These are phyloP conservation scores for Pythium folliculosum DNA, from an alignment of 352 stramenopile genomes.

Conservation along the genomic window DNA sequence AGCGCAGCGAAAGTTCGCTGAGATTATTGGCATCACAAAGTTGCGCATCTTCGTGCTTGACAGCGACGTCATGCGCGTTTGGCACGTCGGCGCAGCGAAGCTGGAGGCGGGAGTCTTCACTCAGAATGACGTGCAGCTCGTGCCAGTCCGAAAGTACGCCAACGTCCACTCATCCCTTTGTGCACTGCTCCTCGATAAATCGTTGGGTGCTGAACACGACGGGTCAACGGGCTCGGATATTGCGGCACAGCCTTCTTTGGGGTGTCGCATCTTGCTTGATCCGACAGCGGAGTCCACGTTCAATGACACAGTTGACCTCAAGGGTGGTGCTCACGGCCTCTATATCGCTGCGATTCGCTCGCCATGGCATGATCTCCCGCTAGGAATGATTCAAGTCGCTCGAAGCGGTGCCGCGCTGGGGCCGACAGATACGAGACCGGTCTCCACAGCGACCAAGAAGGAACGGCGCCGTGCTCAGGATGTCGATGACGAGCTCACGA, in stretches of 20 bases:
- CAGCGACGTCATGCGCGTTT: slow-evolving; percentile 46
- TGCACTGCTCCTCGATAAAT: slow-evolving; percentile 32
- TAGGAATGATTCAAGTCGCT: slow-evolving; percentile 72
- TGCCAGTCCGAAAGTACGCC: slow-evolving; percentile 61
- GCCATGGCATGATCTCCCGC: slow-evolving; percentile 43
- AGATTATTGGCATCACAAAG: slow-evolving; percentile 67
- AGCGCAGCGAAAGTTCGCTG: slow-evolving; percentile 53
- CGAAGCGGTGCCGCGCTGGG: slow-evolving; percentile 25
- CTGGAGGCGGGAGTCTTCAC: slow-evolving; percentile 21
- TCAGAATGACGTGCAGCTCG: slow-evolving; percentile 21
- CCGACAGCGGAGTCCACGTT: slow-evolving; percentile 53
- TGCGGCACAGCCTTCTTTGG: background rate
- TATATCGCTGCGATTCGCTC: slow-evolving; percentile 64
- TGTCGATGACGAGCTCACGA: slow-evolving; percentile 51
- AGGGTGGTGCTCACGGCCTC: slow-evolving; percentile 51
- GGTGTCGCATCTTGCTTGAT: slow-evolving; percentile 40
- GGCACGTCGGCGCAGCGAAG: slow-evolving; percentile 46
- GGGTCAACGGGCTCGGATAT: background rate
- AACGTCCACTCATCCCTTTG: slow-evolving; percentile 66
- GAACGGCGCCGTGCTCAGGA: slow-evolving; percentile 46
- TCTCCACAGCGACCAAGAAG: slow-evolving; percentile 29
- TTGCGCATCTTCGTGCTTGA: slow-evolving; percentile 69
- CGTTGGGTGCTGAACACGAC: background rate
- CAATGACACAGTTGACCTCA: slow-evolving; percentile 75
- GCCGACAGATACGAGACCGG: slow-evolving; percentile 1